These are phyloP conservation scores for Telopea speciosissima DNA, from an alignment of 177 flowering plant genomes.

Conservation along the genomic window DNA sequence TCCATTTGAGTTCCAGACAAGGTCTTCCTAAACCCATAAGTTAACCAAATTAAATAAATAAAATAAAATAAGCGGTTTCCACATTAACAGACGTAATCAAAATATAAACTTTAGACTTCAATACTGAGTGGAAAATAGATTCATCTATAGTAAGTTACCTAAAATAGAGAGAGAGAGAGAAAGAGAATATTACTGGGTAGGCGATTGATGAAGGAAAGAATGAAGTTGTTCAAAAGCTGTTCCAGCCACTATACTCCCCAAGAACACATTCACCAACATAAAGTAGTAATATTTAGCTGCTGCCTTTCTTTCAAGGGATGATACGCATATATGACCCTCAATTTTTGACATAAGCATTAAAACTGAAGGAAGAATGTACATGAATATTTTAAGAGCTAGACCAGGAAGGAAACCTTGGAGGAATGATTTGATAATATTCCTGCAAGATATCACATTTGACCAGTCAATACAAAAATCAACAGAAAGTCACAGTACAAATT, in stretches of 20 bases:
- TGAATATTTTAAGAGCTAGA: conserved; percentile 75
- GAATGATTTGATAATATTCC: conserved; percentile 82
- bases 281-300: conserved; percentile 91
- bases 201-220: conserved; percentile 81
- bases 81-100: not conserved
- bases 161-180: conserved; percentile 4
- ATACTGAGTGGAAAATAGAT: not conserved
- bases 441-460: conserved; percentile 29
- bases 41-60: not conserved
- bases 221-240: conserved; percentile 92
- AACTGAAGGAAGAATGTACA: conserved; percentile 72
- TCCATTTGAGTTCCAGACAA: not conserved
- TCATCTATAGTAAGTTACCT: not conserved
- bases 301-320: conserved; percentile 68
- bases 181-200: conserved; percentile 64
- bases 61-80: too few relatives aligned
- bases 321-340: conserved; percentile 73
- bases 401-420: conserved; percentile 99
- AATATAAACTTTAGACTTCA: not conserved
- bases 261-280: conserved; percentile 91
- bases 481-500: not conserved
- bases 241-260: conserved; percentile 90
- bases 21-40: not conserved
- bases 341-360: conserved; percentile 90
- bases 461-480: conserved; percentile 7